phyloP scores from a whole-genome alignment of 169 alveolate genomes.

The Eimeria praecox region DNA sequence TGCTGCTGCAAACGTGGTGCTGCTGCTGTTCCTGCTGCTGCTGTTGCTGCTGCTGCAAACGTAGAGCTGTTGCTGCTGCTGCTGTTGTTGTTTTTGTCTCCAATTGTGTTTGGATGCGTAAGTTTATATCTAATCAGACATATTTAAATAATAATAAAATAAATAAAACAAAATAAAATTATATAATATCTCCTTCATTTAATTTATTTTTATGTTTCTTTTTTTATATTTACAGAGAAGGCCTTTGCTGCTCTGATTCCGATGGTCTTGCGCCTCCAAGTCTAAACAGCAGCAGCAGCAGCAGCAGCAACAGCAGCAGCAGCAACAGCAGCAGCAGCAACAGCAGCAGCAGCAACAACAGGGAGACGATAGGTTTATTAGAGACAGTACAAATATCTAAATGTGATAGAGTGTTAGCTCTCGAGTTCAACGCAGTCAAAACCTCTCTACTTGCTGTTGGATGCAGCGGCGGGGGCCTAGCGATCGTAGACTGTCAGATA shows the following conservation, averaged over 20 bases:
- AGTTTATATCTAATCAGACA: too few species aligned
- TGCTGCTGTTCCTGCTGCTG: neutral
- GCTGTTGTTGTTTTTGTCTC: slow-evolving; percentile 11
- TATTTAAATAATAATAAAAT: too few species aligned
- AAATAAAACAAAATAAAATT: too few species aligned
- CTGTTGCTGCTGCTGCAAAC: neutral
- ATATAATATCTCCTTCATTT: neutral
- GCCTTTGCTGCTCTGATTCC: too few species aligned
- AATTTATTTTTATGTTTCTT: neutral
- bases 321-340: neutral
- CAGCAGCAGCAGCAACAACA: neutral
- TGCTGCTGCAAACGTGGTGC: neutral
- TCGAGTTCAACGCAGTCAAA: slow-evolving; percentile 65
- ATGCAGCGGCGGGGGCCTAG: slow-evolving; percentile 62
- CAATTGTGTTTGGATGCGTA: too few species aligned
- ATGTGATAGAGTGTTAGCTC: slow-evolving; percentile 43
- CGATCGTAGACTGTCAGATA: slow-evolving; percentile 68
- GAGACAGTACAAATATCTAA: slow-evolving; percentile 14
- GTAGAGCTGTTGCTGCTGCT: neutral
- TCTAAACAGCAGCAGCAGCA: neutral
- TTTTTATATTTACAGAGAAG: neutral
- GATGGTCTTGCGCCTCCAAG: neutral
- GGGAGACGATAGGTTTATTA: neutral
- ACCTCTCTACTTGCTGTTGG: slow-evolving; percentile 79
- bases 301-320: neutral